Evolutionary conservation across 116 monocot species (phyloP).

Genomic region (Iris pallida): DNA sequence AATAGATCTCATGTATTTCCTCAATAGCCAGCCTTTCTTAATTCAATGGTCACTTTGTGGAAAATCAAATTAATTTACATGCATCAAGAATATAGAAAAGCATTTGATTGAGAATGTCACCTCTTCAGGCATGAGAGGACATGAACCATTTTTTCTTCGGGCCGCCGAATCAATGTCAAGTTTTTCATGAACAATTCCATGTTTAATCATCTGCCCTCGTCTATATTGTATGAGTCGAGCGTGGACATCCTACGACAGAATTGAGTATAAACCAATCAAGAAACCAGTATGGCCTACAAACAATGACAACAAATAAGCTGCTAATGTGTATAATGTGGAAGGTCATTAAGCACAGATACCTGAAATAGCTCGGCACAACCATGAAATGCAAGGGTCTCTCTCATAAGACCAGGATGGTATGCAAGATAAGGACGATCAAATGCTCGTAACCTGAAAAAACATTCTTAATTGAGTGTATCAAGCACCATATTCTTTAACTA

Average conservation of each 20-base stretch:
- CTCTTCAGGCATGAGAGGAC: conserved; percentile 97
- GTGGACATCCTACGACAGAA: conserved; percentile 69
- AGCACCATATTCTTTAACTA: no score
- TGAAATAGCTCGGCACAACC: conserved; percentile 88
- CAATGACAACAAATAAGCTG: not conserved
- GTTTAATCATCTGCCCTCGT: conserved; percentile 81
- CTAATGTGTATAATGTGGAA: not conserved
- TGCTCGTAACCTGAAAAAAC: conserved; percentile 52
- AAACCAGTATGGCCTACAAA: not conserved
- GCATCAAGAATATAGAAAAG: not conserved
- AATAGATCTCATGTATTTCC: no score
- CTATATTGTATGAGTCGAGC: conserved; percentile 85
- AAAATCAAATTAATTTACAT: no score
- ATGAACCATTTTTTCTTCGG: conserved; percentile 70
- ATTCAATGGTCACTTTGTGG: no score
- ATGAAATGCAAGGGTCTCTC: conserved; percentile 73
- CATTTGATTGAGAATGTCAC: conserved; percentile 19
- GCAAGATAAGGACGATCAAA: conserved; percentile 66
- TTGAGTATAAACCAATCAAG: conserved; percentile 1
- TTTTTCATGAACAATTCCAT: conserved; percentile 56
- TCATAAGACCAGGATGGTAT: conserved; percentile 76
- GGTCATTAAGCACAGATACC: conserved; percentile 17
- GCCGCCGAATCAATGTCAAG: conserved; percentile 63
- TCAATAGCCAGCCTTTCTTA: no score
- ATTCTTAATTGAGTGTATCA: not conserved